A percentile compares a stretch with the other conserved stretches of the same genome.
These are phyloP conservation scores for Prillingera fragicola DNA, from an alignment of 1,284 basidiomycete genomes.

Conservation along the genomic window DNA sequence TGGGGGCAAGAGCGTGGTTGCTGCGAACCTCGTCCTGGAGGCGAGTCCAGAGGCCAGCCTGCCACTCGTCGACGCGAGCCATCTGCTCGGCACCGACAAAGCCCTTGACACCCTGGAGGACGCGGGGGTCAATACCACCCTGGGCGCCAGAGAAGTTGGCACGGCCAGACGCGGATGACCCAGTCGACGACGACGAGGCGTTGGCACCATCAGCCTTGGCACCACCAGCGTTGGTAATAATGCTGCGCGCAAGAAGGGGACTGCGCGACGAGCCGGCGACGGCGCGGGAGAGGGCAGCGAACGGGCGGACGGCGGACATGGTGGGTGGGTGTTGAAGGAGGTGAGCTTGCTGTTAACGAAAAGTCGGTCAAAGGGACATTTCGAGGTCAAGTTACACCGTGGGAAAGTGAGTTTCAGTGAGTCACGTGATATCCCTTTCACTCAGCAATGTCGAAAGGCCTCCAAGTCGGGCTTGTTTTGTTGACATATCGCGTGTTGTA, in stretches of 20 bases:
- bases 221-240: not conserved
- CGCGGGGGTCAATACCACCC: constrained; percentile 33
- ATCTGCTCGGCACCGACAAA: constrained; percentile 37
- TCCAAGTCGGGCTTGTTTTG: no score
- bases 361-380: not conserved
- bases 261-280: not conserved
- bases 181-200: not conserved
- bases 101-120: constrained; percentile 31
- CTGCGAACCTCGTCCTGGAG: constrained; percentile 43
- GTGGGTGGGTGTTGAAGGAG: not conserved
- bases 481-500: no score
- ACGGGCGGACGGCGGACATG: constrained; percentile 4
- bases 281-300: not conserved
- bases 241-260: not conserved
- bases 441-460: not conserved
- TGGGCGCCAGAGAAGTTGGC: constrained; percentile 2
- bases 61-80: constrained; percentile 39
- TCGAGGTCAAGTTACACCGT: not conserved
- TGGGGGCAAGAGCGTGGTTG: constrained; percentile 37
- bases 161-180: not conserved
- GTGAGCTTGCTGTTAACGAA: not conserved
- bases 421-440: not conserved
- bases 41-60: constrained; percentile 42
- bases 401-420: not conserved
- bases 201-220: not conserved